Conservation (phyloP, 495 filamentous ascomycete genomes). For the Niebla homalea region DNA sequence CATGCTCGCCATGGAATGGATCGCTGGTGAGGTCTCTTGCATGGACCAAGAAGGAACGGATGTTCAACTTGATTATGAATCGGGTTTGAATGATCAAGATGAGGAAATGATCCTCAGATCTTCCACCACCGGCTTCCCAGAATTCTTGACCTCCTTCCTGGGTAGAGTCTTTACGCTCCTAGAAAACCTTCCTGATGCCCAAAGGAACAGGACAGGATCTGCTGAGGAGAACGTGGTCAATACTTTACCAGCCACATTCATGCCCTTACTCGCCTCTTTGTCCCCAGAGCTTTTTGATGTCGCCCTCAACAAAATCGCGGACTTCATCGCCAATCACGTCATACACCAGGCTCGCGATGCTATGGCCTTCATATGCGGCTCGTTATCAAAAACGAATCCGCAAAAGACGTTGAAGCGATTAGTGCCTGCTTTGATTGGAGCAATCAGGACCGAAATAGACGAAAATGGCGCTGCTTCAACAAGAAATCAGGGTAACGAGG, state of each 20-base stretch:
- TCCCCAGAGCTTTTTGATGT: slow-evolving; percentile 89
- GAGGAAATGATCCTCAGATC: slow-evolving; percentile 90
- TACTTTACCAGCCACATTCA: slow-evolving; percentile 82
- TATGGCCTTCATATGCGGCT: slow-evolving; percentile 97
- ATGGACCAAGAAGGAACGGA: slow-evolving; percentile 81
- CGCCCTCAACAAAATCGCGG: slow-evolving; percentile 76
- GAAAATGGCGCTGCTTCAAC: slow-evolving; percentile 96
- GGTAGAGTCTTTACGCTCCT: slow-evolving; percentile 90
- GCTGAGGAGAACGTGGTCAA: slow-evolving; percentile 97
- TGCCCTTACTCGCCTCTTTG: slow-evolving; percentile 79
- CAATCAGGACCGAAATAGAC: slow-evolving; percentile 92
- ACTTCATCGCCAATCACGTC: slow-evolving; percentile 90
- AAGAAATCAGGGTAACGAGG: slow-evolving; percentile 81
- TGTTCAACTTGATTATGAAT: slow-evolving; percentile 71
- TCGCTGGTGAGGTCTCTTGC: slow-evolving; percentile 79
- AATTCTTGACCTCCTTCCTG: slow-evolving; percentile 80
- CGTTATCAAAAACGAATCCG: slow-evolving; percentile 85
- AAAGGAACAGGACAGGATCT: slow-evolving; percentile 71
- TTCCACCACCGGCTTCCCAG: slow-evolving; percentile 83
- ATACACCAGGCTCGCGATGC: slow-evolving; percentile 95
- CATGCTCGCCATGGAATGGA: slow-evolving; percentile 82
- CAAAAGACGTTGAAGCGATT: slow-evolving; percentile 83
- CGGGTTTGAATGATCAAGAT: slow-evolving; percentile 68
- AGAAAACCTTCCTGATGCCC: slow-evolving; percentile 87
- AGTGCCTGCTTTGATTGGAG: slow-evolving; percentile 74